Conservation (phyloP, 257 asterid species). For the Anisodus tanguticus region DNA sequence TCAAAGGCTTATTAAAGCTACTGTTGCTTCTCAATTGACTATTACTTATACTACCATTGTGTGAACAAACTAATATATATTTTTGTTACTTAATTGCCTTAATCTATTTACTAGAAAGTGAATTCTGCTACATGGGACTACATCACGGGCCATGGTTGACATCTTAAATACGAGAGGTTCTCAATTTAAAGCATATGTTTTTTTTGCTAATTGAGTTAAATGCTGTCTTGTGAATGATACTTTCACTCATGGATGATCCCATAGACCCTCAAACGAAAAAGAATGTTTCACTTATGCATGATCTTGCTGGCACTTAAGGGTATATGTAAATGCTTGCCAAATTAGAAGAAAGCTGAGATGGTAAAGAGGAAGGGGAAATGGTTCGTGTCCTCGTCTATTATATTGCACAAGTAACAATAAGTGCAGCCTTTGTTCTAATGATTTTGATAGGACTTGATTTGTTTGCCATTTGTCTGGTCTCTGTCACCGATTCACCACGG, state of each 20-base stretch:
- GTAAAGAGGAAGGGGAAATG: neutral
- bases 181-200: neutral
- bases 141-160: neutral
- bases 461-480: neutral
- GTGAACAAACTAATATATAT: neutral
- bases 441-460: neutral
- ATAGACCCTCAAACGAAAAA: too few relatives aligned
- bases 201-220: neutral
- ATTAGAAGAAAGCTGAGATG: neutral
- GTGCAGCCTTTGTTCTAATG: neutral
- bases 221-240: neutral
- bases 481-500: neutral
- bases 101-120: neutral
- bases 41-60: neutral
- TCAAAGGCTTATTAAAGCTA: neutral
- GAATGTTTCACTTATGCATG: neutral
- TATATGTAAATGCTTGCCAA: neutral
- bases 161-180: neutral
- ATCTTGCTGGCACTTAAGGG: neutral
- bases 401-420: neutral
- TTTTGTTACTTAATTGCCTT: neutral
- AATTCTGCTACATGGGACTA: neutral
- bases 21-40: conserved; percentile 2
- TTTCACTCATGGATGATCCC: too few relatives aligned
- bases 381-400: neutral